A percentile compares a stretch with the other conserved stretches of the same genome.
Evolutionary conservation across 2,329 filamentous ascomycete genomes (phyloP).

Genomic region (Aspergillus glaucus): DNA sequence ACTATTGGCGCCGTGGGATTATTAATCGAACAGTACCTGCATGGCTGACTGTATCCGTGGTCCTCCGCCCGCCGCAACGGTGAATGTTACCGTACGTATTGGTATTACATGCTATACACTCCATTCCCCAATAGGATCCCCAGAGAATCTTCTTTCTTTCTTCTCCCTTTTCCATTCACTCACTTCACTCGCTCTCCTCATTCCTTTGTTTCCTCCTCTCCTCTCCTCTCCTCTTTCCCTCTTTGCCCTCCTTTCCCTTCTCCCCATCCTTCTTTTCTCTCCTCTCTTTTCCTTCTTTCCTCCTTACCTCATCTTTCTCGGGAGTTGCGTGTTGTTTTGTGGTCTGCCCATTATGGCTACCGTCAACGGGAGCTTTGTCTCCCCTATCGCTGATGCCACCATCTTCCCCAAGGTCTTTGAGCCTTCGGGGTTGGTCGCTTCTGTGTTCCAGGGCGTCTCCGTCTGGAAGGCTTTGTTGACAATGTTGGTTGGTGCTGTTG

Average conservation of each 20-base stretch:
- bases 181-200: neutral
- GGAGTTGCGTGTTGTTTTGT: neutral
- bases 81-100: neutral
- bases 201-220: conserved; percentile 2
- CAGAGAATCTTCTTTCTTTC: conserved; percentile 1
- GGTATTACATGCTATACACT: neutral
- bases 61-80: neutral
- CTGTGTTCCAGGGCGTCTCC: conserved; percentile 52
- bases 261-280: conserved; percentile 8
- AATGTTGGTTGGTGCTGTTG: conserved; percentile 62
- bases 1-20: neutral
- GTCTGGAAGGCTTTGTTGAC: conserved; percentile 64
- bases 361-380: conserved; percentile 63
- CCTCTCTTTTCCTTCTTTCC: conserved; percentile 2
- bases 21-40: neutral
- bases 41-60: neutral
- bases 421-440: conserved; percentile 47
- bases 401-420: conserved; percentile 50
- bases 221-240: conserved; percentile 4
- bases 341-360: conserved; percentile 33
- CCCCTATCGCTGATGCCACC: conserved; percentile 59
- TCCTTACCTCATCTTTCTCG: conserved; percentile 1
- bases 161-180: conserved; percentile 2
- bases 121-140: too few species aligned
- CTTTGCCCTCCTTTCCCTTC: conserved; percentile 8